These are phyloP conservation scores for Colletotrichum cereale DNA, from an alignment of 2,329 filamentous ascomycete species.

Conservation along the genomic window DNA sequence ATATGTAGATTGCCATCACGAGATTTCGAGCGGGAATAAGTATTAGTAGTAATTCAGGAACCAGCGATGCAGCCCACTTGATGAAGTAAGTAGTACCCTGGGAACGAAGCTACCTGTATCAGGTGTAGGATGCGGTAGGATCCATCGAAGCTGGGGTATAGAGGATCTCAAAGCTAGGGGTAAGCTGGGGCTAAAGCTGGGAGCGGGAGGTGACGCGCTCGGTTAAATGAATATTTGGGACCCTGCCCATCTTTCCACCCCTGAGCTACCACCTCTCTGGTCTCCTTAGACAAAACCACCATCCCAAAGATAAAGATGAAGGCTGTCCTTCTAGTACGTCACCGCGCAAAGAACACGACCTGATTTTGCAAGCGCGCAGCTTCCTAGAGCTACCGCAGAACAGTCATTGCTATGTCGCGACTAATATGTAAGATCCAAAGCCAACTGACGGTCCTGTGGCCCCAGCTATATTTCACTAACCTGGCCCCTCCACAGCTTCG, in stretches of 20 bases:
- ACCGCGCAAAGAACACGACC: slow-evolving; percentile 21
- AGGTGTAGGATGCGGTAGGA: neutral
- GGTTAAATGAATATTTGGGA: slow-evolving; percentile 36
- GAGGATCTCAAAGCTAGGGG: neutral
- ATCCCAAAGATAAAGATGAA: slow-evolving; percentile 34
- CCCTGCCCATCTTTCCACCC: neutral
- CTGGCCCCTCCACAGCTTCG: slow-evolving; percentile 60
- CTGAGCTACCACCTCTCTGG: neutral
- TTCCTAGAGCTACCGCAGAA: slow-evolving; percentile 20
- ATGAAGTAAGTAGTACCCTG: neutral
- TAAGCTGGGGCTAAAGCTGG: neutral
- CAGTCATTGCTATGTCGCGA: slow-evolving; percentile 60
- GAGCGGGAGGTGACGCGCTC: slow-evolving; percentile 12
- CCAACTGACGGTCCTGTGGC: neutral
- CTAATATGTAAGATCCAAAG: slow-evolving; percentile 61
- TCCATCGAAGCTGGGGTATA: neutral
- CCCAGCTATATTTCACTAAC: slow-evolving; percentile 34
- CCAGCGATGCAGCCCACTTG: neutral
- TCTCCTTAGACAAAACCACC: neutral
- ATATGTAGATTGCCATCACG: neutral
- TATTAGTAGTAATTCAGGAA: neutral
- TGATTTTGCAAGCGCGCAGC: slow-evolving; percentile 28
- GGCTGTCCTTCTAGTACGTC: slow-evolving; percentile 6
- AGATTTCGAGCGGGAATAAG: neutral
- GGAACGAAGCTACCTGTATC: neutral